Conservation (phyloP, 2,329 filamentous ascomycete genomes). For the Scolecobasidium constrictum region DNA sequence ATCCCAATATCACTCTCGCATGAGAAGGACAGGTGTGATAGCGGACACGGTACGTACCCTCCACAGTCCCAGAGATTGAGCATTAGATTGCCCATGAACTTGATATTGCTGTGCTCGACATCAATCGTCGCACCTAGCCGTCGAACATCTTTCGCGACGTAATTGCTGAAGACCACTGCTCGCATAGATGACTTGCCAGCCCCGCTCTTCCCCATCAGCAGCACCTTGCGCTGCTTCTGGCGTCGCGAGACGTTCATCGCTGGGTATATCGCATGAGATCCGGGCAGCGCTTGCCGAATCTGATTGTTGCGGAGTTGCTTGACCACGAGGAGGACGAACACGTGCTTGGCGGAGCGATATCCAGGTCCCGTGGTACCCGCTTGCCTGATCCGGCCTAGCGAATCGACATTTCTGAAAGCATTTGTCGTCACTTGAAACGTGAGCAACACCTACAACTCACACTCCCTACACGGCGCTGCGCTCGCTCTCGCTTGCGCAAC, state of each 20-base stretch:
- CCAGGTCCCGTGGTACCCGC: too few species aligned
- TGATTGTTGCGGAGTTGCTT: too few species aligned
- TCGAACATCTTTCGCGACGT: conserved; percentile 90
- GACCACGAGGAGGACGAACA: too few species aligned
- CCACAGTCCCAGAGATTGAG: conserved; percentile 98
- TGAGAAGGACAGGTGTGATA: background rate
- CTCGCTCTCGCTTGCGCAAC: too few species aligned
- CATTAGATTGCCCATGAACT: conserved; percentile 95
- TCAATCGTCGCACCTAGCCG: conserved; percentile 93
- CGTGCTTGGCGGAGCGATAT: too few species aligned
- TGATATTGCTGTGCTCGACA: conserved; percentile 95
- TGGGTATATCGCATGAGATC: too few species aligned
- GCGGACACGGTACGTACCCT: conserved; percentile 43
- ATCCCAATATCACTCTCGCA: background rate
- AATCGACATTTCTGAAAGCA: too few species aligned
- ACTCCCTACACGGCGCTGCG: too few species aligned
- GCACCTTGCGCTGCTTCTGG: conserved; percentile 43
- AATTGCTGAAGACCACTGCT: conserved; percentile 98
- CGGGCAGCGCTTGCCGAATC: too few species aligned
- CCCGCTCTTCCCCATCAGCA: conserved; percentile 76
- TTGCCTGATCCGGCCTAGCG: too few species aligned
- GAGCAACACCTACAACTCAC: too few species aligned
- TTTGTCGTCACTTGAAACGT: too few species aligned
- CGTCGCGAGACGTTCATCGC: conserved; percentile 21
- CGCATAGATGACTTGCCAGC: conserved; percentile 98